Percentiles rank a stretch among this genome's conserved stretches.
phyloP scores from a whole-genome alignment of 2,329 filamentous ascomycete species.

The Cytospora chrysosperma region DNA sequence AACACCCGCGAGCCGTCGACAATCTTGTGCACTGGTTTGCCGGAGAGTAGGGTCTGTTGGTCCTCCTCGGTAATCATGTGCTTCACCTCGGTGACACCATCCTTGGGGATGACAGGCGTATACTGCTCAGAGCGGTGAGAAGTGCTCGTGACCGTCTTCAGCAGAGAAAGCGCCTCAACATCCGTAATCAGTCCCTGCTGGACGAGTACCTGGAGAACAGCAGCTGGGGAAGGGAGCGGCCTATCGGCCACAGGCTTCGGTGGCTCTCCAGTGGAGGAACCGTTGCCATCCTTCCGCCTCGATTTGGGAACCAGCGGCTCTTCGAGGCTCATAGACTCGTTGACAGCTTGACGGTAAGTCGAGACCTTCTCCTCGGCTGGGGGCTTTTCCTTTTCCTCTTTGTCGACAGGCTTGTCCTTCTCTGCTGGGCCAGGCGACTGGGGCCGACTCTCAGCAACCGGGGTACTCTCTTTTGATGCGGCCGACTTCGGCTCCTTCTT shows the following conservation, averaged over 20 bases:
- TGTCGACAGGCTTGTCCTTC: slow-evolving; percentile 20
- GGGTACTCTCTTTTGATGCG: slow-evolving; percentile 24
- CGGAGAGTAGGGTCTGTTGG: slow-evolving; percentile 52
- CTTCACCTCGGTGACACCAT: slow-evolving; percentile 41
- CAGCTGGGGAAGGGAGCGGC: slow-evolving; percentile 15
- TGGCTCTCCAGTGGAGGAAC: slow-evolving; percentile 9
- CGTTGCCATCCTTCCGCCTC: slow-evolving; percentile 19
- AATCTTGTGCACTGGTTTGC: slow-evolving; percentile 60
- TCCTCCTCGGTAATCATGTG: slow-evolving; percentile 54
- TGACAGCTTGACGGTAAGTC: slow-evolving; percentile 24
- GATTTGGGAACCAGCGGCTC: slow-evolving; percentile 16
- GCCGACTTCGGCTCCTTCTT: slow-evolving; percentile 65
- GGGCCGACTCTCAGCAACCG: slow-evolving; percentile 18
- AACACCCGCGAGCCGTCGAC: slow-evolving; percentile 66
- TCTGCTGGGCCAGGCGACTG: slow-evolving; percentile 14
- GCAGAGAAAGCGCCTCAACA: slow-evolving; percentile 38
- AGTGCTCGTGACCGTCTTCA: slow-evolving; percentile 37
- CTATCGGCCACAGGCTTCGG: slow-evolving; percentile 15
- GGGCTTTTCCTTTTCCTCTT: slow-evolving; percentile 20
- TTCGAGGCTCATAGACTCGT: slow-evolving; percentile 24
- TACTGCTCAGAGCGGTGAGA: slow-evolving; percentile 36
- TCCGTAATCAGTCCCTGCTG: slow-evolving; percentile 19
- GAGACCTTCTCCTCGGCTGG: slow-evolving; percentile 21
- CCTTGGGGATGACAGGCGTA: slow-evolving; percentile 27
- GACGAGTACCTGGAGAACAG: slow-evolving; percentile 25